phyloP scores from a whole-genome alignment of 257 asterid species.

The Solanum verrucosum region DNA sequence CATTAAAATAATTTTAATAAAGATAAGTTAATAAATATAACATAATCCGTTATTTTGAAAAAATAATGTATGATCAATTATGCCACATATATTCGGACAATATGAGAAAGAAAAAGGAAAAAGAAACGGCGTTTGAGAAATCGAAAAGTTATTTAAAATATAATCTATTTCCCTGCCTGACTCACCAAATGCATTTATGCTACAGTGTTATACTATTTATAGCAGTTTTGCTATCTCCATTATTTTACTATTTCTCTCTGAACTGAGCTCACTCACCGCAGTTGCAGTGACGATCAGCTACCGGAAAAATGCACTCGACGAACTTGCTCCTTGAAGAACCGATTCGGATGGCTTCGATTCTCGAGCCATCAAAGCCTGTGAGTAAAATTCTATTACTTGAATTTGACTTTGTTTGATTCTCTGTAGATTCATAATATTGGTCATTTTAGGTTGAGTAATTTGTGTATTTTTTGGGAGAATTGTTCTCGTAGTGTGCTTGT shows the following conservation, averaged over 20 bases:
- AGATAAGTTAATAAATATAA: no score
- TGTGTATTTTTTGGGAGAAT: background rate
- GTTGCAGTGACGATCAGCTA: background rate
- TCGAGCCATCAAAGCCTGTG: constrained; percentile 87
- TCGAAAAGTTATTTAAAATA: background rate
- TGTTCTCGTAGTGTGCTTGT: background rate
- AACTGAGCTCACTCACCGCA: background rate
- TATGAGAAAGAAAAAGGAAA: background rate
- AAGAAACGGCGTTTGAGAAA: background rate
- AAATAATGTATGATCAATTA: background rate
- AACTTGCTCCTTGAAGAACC: constrained; percentile 88
- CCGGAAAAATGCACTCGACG: constrained; percentile 57
- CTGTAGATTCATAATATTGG: background rate
- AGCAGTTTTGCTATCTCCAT: background rate
- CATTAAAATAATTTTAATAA: no score
- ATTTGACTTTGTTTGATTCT: background rate
- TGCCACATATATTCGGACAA: background rate
- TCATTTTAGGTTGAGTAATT: background rate
- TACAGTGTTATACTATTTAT: background rate
- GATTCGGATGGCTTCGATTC: constrained; percentile 84
- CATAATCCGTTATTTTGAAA: background rate
- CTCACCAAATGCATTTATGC: background rate
- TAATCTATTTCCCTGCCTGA: background rate
- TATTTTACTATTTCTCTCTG: background rate
- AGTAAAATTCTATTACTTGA: constrained; percentile 2